These are phyloP conservation scores for Atalantia buxifolia DNA, from an alignment of 345 rosid genomes.

Conservation along the genomic window DNA sequence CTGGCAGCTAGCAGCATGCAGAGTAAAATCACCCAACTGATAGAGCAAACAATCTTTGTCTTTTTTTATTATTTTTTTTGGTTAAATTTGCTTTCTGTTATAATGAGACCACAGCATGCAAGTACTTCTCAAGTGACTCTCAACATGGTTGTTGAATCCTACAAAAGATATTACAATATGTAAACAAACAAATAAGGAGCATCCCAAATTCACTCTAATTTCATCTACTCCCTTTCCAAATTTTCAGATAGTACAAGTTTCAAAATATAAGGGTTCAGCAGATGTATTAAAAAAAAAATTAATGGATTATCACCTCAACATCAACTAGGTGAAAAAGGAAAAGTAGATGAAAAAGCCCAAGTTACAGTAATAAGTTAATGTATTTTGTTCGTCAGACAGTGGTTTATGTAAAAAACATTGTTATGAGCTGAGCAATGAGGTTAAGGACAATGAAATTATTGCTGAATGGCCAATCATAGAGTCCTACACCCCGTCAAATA, in stretches of 20 bases:
- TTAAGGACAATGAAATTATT: neutral
- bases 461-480: neutral
- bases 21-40: neutral
- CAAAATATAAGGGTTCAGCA: neutral
- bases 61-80: neutral
- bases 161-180: neutral
- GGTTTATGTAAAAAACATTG: neutral
- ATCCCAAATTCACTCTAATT: neutral
- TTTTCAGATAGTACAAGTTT: neutral
- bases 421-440: neutral
- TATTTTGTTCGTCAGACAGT: neutral
- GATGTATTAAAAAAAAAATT: neutral
- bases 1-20: neutral
- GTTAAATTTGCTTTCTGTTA: neutral
- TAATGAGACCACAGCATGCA: neutral
- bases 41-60: neutral
- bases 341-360: neutral
- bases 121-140: neutral
- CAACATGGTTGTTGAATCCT: neutral
- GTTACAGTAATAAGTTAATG: neutral
- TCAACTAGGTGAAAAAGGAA: neutral
- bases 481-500: neutral
- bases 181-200: neutral
- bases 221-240: neutral
- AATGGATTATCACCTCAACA: neutral